Percentiles rank a stretch among this genome's conserved stretches.
Conservation (phyloP, 345 rosid genomes). For the Barbarea vulgaris region DNA sequence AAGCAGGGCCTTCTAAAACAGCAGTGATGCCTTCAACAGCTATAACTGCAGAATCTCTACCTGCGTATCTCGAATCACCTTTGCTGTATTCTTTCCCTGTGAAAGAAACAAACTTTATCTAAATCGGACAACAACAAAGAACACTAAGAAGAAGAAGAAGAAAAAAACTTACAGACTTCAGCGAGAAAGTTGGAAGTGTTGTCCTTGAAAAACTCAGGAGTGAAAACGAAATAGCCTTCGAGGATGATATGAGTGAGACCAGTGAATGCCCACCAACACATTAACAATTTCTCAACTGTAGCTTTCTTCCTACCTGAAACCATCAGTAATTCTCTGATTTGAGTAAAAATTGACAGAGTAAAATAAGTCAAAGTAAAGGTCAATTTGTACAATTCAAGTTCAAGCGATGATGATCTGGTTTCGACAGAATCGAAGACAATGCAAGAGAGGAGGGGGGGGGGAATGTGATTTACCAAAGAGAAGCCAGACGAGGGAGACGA, state of each 20-base stretch:
- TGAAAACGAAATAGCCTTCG: conserved; percentile 90
- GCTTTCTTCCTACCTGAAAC: conserved; percentile 43
- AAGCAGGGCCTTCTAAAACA: conserved; percentile 83
- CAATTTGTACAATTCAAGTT: background rate
- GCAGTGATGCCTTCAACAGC: conserved; percentile 88
- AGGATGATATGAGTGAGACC: conserved; percentile 83
- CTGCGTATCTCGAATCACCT: conserved; percentile 94
- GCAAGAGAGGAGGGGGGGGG: background rate
- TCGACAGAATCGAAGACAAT: background rate
- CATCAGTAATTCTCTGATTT: background rate
- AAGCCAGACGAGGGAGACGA: conserved; percentile 66
- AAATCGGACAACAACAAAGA: background rate
- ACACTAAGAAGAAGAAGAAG: background rate
- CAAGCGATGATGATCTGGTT: background rate
- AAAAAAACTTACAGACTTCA: conserved; percentile 86
- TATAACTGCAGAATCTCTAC: conserved; percentile 69
- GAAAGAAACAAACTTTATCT: conserved; percentile 20
- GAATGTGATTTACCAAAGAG: conserved; percentile 58
- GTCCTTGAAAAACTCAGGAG: conserved; percentile 84
- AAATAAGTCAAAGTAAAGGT: conserved; percentile 1
- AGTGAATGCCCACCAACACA: conserved; percentile 99
- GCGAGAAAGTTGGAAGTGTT: conserved; percentile 70
- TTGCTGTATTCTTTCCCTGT: conserved; percentile 98
- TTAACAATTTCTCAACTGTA: conserved; percentile 61
- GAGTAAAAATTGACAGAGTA: background rate